Evolutionary conservation across 257 asterid species (phyloP).

Genomic region (Solanum peruvianum): DNA sequence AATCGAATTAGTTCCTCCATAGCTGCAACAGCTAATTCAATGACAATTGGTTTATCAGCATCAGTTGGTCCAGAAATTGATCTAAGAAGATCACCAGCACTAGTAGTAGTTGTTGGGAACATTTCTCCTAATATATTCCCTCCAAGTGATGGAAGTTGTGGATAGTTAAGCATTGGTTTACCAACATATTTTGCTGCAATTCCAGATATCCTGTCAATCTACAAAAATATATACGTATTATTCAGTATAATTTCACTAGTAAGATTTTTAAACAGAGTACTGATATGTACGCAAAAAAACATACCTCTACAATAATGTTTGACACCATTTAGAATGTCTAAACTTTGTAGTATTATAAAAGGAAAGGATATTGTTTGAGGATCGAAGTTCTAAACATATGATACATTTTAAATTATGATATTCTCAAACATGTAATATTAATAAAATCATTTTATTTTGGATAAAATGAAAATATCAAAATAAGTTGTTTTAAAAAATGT

Average conservation of each 20-base stretch:
- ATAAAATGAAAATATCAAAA: not conserved
- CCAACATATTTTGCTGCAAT: slow-evolving; percentile 68
- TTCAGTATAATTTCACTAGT: not conserved
- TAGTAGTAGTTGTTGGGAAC: not conserved
- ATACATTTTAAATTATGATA: not conserved
- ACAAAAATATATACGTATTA: not conserved
- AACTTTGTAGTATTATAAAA: too few species aligned
- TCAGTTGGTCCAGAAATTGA: slow-evolving; percentile 53
- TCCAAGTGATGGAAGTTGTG: slow-evolving; percentile 33
- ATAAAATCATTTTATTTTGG: not conserved
- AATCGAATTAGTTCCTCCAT: slow-evolving; percentile 66
- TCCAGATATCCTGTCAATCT: slow-evolving; percentile 72
- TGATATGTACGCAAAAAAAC: too few species aligned
- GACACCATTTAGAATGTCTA: not conserved
- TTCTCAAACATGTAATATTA: too few species aligned
- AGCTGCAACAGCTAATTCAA: slow-evolving; percentile 74
- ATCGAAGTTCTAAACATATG: not conserved
- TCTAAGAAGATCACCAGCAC: slow-evolving; percentile 43
- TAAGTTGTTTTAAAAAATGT: not conserved
- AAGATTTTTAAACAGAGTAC: too few species aligned
- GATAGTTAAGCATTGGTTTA: slow-evolving; percentile 43
- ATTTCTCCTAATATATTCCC: slow-evolving; percentile 42
- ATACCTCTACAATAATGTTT: too few species aligned
- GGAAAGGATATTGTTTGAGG: too few species aligned
- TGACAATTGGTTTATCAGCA: slow-evolving; percentile 55